These are phyloP conservation scores for Heterobasidion annosum DNA, from an alignment of 1,284 basidiomycete species.

Conservation along the genomic window DNA sequence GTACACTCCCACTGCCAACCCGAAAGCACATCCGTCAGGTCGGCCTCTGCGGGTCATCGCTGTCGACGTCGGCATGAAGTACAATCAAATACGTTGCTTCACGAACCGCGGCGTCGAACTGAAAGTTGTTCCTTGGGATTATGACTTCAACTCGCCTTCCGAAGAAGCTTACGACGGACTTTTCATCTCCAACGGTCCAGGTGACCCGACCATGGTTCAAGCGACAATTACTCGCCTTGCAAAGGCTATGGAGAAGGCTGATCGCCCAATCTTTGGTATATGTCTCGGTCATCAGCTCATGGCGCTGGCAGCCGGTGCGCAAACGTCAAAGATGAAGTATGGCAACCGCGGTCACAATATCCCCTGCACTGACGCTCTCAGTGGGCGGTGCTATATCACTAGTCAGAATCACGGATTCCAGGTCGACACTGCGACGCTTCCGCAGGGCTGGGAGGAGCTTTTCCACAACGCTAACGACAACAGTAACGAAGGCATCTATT, in stretches of 20 bases:
- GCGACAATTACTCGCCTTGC: slow-evolving; percentile 69
- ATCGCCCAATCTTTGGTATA: slow-evolving; percentile 94
- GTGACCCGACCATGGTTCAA: slow-evolving; percentile 85
- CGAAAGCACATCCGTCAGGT: slow-evolving; percentile 67
- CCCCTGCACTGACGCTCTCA: slow-evolving; percentile 91
- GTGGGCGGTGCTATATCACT: slow-evolving; percentile 97
- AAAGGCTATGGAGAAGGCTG: slow-evolving; percentile 63
- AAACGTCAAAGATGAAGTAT: slow-evolving; percentile 98
- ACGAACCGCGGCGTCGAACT: slow-evolving; percentile 88
- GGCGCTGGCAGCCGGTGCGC: slow-evolving; percentile 89
- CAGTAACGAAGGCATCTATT: slow-evolving; percentile 98
- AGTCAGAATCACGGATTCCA: slow-evolving; percentile 99
- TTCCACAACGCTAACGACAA: slow-evolving; percentile 97
- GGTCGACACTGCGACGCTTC: slow-evolving; percentile 79
- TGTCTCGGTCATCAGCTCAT: slow-evolving; percentile 98
- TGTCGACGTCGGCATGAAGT: slow-evolving; percentile 98
- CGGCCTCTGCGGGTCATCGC: slow-evolving; percentile 82
- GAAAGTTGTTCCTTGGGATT: slow-evolving; percentile 97
- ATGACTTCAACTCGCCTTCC: slow-evolving; percentile 74
- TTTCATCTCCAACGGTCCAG: slow-evolving; percentile 97
- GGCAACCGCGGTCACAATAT: slow-evolving; percentile 99
- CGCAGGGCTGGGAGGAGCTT: slow-evolving; percentile 85
- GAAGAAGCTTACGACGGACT: slow-evolving; percentile 88
- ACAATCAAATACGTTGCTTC: slow-evolving; percentile 98
- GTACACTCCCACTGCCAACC: slow-evolving; percentile 50